A percentile compares a stretch with the other conserved stretches of the same genome.
phyloP scores from a whole-genome alignment of 2,329 filamentous ascomycete genomes.

The Fusarium sp. region DNA sequence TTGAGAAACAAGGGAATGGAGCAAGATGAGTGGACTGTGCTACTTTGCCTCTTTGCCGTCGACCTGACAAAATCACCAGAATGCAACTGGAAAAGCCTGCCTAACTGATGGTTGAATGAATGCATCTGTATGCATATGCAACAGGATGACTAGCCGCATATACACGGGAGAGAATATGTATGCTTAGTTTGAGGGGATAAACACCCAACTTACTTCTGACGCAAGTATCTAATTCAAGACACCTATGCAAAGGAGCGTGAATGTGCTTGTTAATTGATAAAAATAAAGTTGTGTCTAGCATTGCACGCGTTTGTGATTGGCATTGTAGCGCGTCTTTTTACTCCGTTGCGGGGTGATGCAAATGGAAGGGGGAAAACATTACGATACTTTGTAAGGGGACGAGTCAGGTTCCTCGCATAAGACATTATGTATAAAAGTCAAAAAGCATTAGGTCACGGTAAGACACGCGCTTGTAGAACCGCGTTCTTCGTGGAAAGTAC shows the following conservation, averaged over 20 bases:
- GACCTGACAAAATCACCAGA: constrained; percentile 1
- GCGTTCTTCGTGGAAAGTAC: constrained; percentile 14
- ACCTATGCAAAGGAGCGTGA: neutral
- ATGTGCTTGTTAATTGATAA: constrained; percentile 13
- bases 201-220: constrained; percentile 2
- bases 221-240: neutral
- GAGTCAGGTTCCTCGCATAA: constrained; percentile 23
- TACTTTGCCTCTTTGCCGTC: constrained; percentile 1
- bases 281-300: constrained; percentile 30
- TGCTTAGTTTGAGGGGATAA: neutral
- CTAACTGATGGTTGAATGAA: constrained; percentile 21
- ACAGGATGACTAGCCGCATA: constrained; percentile 33
- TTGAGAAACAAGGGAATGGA: constrained; percentile 30
- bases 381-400: constrained; percentile 37
- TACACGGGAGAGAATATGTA: constrained; percentile 6
- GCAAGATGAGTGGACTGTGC: constrained; percentile 20
- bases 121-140: constrained; percentile 33
- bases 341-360: constrained; percentile 43
- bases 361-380: constrained; percentile 37
- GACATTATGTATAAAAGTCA: constrained; percentile 30
- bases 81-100: constrained; percentile 19
- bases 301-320: constrained; percentile 35
- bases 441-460: constrained; percentile 30
- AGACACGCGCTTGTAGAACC: constrained; percentile 27
- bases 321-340: constrained; percentile 40